These are phyloP conservation scores for Leavenworthia alabamica DNA, from an alignment of 345 rosid genomes.

Conservation along the genomic window DNA sequence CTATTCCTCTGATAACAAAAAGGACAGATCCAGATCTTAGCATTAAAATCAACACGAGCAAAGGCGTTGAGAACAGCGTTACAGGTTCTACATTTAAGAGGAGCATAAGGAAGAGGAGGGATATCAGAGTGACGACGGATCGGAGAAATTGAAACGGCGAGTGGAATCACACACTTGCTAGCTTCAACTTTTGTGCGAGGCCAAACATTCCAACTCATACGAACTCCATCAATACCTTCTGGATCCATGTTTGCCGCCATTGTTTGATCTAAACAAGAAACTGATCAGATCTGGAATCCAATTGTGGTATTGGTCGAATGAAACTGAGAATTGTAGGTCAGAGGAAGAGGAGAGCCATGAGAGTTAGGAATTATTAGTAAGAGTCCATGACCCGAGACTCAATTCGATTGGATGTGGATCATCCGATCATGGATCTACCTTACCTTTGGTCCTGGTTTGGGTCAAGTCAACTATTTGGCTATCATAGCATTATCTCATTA, in stretches of 20 bases:
- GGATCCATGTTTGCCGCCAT: conserved; percentile 85
- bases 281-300: conserved; percentile 19
- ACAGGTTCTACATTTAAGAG: conserved; percentile 80
- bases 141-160: conserved; percentile 85
- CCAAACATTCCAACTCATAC: conserved; percentile 98
- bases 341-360: not conserved
- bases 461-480: not conserved
- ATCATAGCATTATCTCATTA: not conserved
- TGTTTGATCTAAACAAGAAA: conserved; percentile 1
- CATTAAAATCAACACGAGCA: conserved; percentile 69
- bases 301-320: not conserved
- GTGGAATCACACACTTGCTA: conserved; percentile 95
- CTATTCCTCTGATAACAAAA: conserved; percentile 77
- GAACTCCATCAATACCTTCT: conserved; percentile 88
- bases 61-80: conserved; percentile 62
- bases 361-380: conserved; percentile 4
- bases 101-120: conserved; percentile 76
- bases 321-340: too few relatives aligned
- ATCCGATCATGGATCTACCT: not conserved
- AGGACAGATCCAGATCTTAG: conserved; percentile 98
- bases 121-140: conserved; percentile 72
- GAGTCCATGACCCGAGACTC: not conserved
- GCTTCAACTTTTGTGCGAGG: conserved; percentile 97
- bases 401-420: conserved; percentile 5
- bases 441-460: not conserved